Evolutionary conservation across 805 yeast species (phyloP), one percentile per base, ranked within the genome.

Genomic region (Yueomyces sp.): DNA sequence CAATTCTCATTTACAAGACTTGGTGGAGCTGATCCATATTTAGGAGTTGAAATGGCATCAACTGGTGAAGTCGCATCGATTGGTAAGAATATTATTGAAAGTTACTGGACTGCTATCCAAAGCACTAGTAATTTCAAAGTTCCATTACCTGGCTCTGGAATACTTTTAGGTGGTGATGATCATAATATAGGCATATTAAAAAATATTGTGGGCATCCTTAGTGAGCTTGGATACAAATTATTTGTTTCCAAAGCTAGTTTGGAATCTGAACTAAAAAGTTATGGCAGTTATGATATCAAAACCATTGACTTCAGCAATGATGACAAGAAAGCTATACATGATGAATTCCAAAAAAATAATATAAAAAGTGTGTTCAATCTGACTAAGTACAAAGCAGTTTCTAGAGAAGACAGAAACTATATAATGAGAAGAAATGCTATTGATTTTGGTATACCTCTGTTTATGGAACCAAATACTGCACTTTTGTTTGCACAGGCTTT

Each of bases 11-110:
- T 92, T 72, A 88, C 97, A 37, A 81, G 99, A 70, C 74, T 92
- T 58, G 96, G 97, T 26, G 99, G 98, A 52, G 99, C 99, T 42
- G 99, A 92, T 66, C 99, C 99, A 50, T 88, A 85, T 74, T 73
- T 92, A 60, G 98, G 98, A 51, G 98, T 92, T 52, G 99, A 92
- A 70, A 92, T 92, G 99, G 81, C 97, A 5, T 88, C 97, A 9
- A 92, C 99, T 42, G 99, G 99, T 66, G 99, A 92, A 69, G 84
- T 92, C 62, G 98, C 98, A 31, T 85, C 96, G 62, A 92, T 92
- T 62, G 99, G 99, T 55, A 71, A 71, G 49, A 81, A 85, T 64
- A 64, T 82, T 49, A 56, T 74, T 45, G 97, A 92, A 67, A 95
- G 97, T 34, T 92, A 92, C 75, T 92, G 97, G 97, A 82, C 96